Percentiles rank a stretch among this genome's conserved stretches.
phyloP scores from a whole-genome alignment of 1,139 yeast species.

The Yarrowia galli region DNA sequence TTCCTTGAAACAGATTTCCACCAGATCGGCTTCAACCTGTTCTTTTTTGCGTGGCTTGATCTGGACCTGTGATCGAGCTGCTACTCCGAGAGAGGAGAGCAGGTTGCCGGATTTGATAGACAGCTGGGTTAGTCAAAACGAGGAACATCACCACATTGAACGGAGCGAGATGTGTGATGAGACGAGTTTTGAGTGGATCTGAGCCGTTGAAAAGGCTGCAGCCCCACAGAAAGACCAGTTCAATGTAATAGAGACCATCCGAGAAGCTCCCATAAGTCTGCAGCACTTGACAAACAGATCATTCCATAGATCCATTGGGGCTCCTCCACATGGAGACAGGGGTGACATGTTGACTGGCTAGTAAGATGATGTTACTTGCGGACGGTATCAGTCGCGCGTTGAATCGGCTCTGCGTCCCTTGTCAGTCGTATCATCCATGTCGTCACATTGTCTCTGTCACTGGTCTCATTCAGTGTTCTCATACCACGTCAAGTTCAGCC shows the following conservation, averaged over 20 bases:
- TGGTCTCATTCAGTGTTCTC: no score
- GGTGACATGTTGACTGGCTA: no score
- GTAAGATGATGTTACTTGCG: no score
- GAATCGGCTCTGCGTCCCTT: no score
- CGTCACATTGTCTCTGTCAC: no score
- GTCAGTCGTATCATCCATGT: no score
- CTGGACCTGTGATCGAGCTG: slow-evolving; percentile 67
- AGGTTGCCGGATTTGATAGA: slow-evolving; percentile 71
- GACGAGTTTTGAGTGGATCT: neutral
- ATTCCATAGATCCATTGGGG: no score
- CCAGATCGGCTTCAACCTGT: slow-evolving; percentile 73
- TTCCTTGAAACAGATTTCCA: slow-evolving; percentile 84
- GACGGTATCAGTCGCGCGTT: no score
- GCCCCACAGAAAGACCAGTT: no score
- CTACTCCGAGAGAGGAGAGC: slow-evolving; percentile 67
- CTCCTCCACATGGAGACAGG: no score
- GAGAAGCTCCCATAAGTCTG: neutral
- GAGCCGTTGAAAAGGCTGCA: no score
- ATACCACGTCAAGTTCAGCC: no score
- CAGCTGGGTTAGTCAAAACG: slow-evolving; percentile 50
- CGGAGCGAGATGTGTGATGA: neutral
- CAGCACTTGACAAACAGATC: neutral
- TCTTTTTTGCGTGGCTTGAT: slow-evolving; percentile 61
- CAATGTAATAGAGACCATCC: neutral
- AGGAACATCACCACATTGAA: neutral